Evolutionary conservation across 768 basidiomycete species (phyloP).

Genomic region (Lentinula guzmanii): DNA sequence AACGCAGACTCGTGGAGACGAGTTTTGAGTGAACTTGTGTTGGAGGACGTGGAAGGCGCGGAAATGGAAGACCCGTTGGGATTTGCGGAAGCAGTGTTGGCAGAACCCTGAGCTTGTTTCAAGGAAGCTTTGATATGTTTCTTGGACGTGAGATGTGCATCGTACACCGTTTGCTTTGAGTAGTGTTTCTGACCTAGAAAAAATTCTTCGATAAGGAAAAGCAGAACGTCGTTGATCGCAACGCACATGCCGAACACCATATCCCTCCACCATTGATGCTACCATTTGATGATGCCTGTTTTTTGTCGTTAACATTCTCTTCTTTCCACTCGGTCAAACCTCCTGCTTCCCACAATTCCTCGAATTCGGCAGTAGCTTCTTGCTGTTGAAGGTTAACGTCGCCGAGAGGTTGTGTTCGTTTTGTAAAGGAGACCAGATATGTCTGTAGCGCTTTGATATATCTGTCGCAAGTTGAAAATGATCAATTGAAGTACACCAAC

Average conservation of each 20-base stretch:
- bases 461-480: conserved; percentile 28
- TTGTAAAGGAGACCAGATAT: conserved; percentile 84
- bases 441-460: conserved; percentile 80
- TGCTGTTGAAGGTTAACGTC: conserved; percentile 67
- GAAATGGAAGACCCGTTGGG: conserved; percentile 48
- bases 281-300: conserved; percentile 28
- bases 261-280: conserved; percentile 47
- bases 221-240: conserved; percentile 3
- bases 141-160: conserved; percentile 92
- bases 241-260: conserved; percentile 92
- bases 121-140: conserved; percentile 91
- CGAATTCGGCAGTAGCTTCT: conserved; percentile 65
- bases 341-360: conserved; percentile 71
- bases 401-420: conserved; percentile 76
- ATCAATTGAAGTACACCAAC: conserved; percentile 5
- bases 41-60: conserved; percentile 19
- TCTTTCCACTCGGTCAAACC: conserved; percentile 78
- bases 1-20: conserved; percentile 64
- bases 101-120: conserved; percentile 48
- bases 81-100: conserved; percentile 41
- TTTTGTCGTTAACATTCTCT: conserved; percentile 32
- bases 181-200: conserved; percentile 85
- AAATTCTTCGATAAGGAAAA: conserved; percentile 3
- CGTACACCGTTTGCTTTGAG: conserved; percentile 96
- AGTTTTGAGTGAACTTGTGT: conserved; percentile 28